These are phyloP conservation scores for bread wheat (Triticum aestivum) DNA, from an alignment of 176 grass and related monocot genomes.

Conservation along the genomic window DNA sequence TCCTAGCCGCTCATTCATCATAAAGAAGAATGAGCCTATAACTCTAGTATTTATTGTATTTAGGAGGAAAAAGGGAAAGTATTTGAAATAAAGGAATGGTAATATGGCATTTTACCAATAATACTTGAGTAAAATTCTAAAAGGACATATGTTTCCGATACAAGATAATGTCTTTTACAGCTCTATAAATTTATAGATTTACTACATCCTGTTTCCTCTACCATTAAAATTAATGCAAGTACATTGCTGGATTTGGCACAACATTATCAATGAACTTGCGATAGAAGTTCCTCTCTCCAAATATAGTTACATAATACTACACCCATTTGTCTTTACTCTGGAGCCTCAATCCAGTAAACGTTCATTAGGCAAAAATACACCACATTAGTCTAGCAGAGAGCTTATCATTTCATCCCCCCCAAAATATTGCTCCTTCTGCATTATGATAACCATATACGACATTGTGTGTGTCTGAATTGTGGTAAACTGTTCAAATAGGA, in stretches of 20 bases:
- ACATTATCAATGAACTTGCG: background rate
- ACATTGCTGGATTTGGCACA: background rate
- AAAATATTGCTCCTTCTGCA: background rate
- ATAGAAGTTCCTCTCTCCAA: background rate
- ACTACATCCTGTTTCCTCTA: background rate
- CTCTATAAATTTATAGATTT: background rate
- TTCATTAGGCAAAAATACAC: background rate
- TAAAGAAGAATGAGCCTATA: background rate
- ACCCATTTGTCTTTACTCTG: background rate
- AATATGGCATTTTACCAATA: background rate
- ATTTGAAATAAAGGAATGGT: background rate
- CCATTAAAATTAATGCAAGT: background rate
- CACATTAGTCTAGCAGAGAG: background rate
- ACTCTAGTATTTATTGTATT: background rate
- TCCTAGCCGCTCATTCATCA: background rate
- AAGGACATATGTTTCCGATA: background rate
- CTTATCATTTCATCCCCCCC: background rate
- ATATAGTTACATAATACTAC: background rate
- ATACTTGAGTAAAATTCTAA: background rate
- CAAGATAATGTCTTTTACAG: background rate
- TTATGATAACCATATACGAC: background rate
- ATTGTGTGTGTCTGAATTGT: background rate
- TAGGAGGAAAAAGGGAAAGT: background rate
- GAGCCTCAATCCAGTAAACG: background rate
- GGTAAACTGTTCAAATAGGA: background rate